Evolutionary conservation across 768 basidiomycete species (phyloP).

Genomic region (Megacollybia marginata): DNA sequence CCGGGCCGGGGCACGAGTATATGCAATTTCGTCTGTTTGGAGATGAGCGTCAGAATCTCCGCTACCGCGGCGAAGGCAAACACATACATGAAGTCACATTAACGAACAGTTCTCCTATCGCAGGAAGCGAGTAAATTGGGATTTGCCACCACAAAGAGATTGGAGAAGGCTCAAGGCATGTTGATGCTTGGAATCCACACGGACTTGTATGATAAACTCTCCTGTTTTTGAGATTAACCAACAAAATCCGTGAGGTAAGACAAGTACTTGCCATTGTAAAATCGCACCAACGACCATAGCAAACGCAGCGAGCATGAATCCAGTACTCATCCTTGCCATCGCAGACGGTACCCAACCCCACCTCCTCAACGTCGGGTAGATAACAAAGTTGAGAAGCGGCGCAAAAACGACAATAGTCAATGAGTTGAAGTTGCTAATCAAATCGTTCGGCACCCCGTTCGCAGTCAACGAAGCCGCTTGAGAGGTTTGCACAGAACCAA

Average conservation of each 20-base stretch:
- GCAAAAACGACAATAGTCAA: constrained; percentile 21
- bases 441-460: constrained; percentile 23
- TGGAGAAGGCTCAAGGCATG: constrained; percentile 6
- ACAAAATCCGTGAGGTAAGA: no score
- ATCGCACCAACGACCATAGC: constrained; percentile 12
- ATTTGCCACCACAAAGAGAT: constrained; percentile 16
- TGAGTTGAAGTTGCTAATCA: constrained; percentile 25
- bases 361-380: constrained; percentile 22
- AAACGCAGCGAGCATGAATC: constrained; percentile 7
- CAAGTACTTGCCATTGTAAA: constrained; percentile 6
- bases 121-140: constrained; percentile 17
- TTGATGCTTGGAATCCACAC: constrained; percentile 2
- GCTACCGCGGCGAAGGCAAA: no score
- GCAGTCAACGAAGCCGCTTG: constrained; percentile 23
- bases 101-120: constrained; percentile 19
- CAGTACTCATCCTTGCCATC: constrained; percentile 14
- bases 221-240: no score
- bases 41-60: no score
- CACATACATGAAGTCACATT: no score
- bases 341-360: constrained; percentile 22
- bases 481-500: constrained; percentile 18
- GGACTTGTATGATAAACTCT: constrained; percentile 1
- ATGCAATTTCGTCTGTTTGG: constrained; percentile 26
- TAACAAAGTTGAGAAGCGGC: constrained; percentile 19
- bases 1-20: constrained; percentile 32